Evolutionary conservation across 2,329 filamentous ascomycete species (phyloP).

Genomic region (Neofusicoccum sp.): DNA sequence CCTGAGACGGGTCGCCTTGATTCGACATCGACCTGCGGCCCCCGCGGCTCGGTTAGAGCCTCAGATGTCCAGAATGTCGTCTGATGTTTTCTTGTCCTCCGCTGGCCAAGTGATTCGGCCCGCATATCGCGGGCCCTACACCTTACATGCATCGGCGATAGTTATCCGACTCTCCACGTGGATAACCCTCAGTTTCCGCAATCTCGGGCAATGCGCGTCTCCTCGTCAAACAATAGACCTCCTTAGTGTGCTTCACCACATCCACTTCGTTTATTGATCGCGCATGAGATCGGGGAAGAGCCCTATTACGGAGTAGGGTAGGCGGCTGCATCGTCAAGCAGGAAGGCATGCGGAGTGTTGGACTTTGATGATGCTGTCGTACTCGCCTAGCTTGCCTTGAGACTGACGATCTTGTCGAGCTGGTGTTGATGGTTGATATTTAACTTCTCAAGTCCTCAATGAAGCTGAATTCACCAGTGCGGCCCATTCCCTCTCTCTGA

Average conservation of each 20-base stretch:
- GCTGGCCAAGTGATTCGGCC: background rate
- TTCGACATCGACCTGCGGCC: background rate
- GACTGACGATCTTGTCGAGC: background rate
- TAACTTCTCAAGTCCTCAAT: background rate
- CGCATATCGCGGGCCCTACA: background rate
- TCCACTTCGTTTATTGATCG: background rate
- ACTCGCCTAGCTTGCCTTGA: background rate
- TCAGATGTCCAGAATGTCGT: background rate
- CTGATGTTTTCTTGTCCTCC: background rate
- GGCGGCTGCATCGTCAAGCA: background rate
- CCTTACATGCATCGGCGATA: background rate
- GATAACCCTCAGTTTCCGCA: no score
- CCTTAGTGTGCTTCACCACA: conserved; percentile 1
- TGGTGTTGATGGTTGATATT: background rate
- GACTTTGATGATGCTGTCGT: background rate
- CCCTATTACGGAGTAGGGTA: background rate
- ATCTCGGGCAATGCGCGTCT: background rate
- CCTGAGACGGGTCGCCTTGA: background rate
- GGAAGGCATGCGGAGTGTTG: background rate
- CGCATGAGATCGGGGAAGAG: background rate
- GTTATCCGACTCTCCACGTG: background rate
- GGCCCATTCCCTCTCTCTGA: background rate
- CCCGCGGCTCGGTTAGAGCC: background rate
- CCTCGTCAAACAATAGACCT: background rate
- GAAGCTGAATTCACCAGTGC: background rate